A percentile compares a stretch with the other conserved stretches of the same genome.
Conservation (phyloP, 176 grass and related monocot species). For the Secale cereale region DNA sequence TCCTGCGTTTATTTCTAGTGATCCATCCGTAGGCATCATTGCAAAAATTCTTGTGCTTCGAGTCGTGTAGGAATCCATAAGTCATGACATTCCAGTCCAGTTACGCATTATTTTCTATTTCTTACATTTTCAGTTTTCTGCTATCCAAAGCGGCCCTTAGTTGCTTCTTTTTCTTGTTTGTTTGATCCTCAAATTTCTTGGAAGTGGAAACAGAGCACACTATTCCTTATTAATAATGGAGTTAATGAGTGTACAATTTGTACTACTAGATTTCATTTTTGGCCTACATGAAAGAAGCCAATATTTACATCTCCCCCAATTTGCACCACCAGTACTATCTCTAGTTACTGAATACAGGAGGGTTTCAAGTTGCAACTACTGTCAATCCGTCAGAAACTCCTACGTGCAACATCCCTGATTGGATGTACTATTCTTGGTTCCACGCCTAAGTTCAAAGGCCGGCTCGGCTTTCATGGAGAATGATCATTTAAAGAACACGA, state of each 20-base stretch:
- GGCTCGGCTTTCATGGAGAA: background rate
- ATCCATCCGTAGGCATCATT: too few relatives aligned
- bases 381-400: constrained; percentile 21
- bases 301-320: background rate
- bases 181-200: background rate
- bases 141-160: too few relatives aligned
- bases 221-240: background rate
- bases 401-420: constrained; percentile 11
- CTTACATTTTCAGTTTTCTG: too few relatives aligned
- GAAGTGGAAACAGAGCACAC: too few relatives aligned
- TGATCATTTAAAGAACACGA: constrained; percentile 18
- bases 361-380: background rate
- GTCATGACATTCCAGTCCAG: too few relatives aligned
- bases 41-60: too few relatives aligned
- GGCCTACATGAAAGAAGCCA: background rate
- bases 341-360: background rate
- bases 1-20: too few relatives aligned
- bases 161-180: background rate
- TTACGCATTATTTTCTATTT: too few relatives aligned
- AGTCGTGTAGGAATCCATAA: too few relatives aligned
- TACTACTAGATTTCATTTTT: background rate
- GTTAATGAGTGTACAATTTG: background rate
- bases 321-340: background rate
- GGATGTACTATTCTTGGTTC: background rate
- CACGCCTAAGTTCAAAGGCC: background rate